A percentile compares a stretch with the other conserved stretches of the same genome.
phyloP scores from a whole-genome alignment of 352 stramenopile species.

The Globisporangium mamillatum region DNA sequence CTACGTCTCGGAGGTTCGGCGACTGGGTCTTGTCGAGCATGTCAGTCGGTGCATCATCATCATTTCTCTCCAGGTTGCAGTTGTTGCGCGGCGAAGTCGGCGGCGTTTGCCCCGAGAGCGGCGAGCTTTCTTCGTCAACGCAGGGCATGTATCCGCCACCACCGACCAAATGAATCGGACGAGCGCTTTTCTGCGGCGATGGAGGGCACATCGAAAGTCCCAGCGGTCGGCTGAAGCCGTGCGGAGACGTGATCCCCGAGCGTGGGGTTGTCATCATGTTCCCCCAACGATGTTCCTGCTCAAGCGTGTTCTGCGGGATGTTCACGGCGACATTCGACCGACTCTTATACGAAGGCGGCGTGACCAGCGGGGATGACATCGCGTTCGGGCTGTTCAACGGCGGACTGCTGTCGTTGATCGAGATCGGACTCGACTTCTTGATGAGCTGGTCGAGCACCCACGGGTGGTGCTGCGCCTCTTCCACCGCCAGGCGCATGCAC shows the following conservation, averaged over 20 bases:
- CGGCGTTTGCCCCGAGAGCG: slow-evolving; percentile 48
- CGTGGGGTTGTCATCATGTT: slow-evolving; percentile 5
- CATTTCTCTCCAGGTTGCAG: background rate
- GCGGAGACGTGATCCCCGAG: slow-evolving; percentile 18
- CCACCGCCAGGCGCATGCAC: slow-evolving; percentile 70
- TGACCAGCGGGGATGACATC: slow-evolving; percentile 14
- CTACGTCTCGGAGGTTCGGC: slow-evolving; percentile 1
- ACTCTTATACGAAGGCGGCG: slow-evolving; percentile 26
- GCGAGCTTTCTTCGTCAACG: slow-evolving; percentile 66
- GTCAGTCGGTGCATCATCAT: background rate
- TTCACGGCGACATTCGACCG: slow-evolving; percentile 38
- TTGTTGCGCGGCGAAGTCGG: slow-evolving; percentile 33
- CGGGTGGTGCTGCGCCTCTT: slow-evolving; percentile 65
- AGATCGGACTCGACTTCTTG: slow-evolving; percentile 21
- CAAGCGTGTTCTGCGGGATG: slow-evolving; percentile 34
- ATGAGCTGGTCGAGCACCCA: slow-evolving; percentile 67
- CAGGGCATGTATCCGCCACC: slow-evolving; percentile 61
- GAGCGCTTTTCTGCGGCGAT: slow-evolving; percentile 45
- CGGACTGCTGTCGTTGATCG: slow-evolving; percentile 8
- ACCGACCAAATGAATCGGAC: slow-evolving; percentile 20
- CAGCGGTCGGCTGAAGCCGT: slow-evolving; percentile 26
- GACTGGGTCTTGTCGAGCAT: background rate
- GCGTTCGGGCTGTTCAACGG: slow-evolving; percentile 15
- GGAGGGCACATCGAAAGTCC: slow-evolving; percentile 29
- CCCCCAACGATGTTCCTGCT: slow-evolving; percentile 34